Evolutionary conservation across 768 basidiomycete species (phyloP), one percentile per base, ranked within the genome.

Genomic region (Boletus rex-veris): DNA sequence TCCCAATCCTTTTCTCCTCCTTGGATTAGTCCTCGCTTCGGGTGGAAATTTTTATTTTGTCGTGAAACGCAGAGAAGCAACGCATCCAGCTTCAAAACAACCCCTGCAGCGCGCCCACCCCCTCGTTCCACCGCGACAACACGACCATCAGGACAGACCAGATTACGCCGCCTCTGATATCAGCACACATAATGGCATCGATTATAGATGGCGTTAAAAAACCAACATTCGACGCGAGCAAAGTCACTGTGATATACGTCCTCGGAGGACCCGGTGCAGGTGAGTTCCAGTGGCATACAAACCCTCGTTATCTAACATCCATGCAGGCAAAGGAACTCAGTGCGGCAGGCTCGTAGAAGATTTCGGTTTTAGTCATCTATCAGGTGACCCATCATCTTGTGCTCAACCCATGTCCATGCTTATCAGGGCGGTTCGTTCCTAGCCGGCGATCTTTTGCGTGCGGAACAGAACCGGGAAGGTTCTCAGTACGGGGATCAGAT

Each of bases 361-460:
- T 50, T 95, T 89, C 65, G 79, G 81, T 50, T 98, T 98, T 70
- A 87, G 84, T 62, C 97, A 99, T 75, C 83, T 99, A 42, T 97
- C 93, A 41, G 94, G 94, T 93, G 60, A 61, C 77, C 62, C 51
- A 44, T 41, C 43, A 21, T 50, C 48, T 36, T 28, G 41, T 35
- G 36, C 39, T 35, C 35, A 45, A 24, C 45, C 48, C 28, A n/a
- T 59, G 7, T 52, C 57, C 53, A 48, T 45, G 50, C 48, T 54
- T 21, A 54, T 56, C 35, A 15, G 47, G 46, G 41, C 11, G 53
- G 26, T 21, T 33, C 54, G 26, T 47, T 31, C 18, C 26, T 69
- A 92, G 97, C 97, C 54, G 97, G 97, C n/a, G 97, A 99, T 72
- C 86, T 99, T 30, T 81, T 98, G 19, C 90, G 97, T 56, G 93